phyloP scores from a whole-genome alignment of 2,329 filamentous ascomycete genomes.

The Fusarium sp. region DNA sequence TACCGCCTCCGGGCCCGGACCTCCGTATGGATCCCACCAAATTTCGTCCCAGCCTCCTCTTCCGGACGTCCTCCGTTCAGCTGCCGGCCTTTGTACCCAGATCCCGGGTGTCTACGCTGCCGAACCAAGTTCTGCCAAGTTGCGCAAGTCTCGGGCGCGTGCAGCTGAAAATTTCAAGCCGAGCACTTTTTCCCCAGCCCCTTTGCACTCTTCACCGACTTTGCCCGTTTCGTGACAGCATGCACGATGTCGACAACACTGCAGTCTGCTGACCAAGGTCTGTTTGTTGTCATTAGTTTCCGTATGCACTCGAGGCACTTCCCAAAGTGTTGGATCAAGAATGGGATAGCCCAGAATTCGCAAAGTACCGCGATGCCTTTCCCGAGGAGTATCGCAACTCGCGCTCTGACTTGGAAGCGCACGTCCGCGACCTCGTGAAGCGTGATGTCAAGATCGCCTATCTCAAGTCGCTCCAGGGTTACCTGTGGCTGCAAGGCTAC shows the following conservation, averaged over 20 bases:
- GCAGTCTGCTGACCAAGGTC: conserved; percentile 27
- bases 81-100: conserved; percentile 21
- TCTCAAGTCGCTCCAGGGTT: conserved; percentile 81
- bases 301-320: conserved; percentile 76
- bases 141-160: conserved; percentile 31
- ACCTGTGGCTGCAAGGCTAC: conserved; percentile 82
- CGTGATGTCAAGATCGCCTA: conserved; percentile 80
- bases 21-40: conserved; percentile 33
- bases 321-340: conserved; percentile 69
- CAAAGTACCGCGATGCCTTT: conserved; percentile 75
- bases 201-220: conserved; percentile 40
- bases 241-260: conserved; percentile 24
- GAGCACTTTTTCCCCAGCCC: conserved; percentile 20
- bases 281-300: conserved; percentile 65
- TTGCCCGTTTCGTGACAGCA: conserved; percentile 20
- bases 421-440: conserved; percentile 75
- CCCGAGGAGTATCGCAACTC: conserved; percentile 69
- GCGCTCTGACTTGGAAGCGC: conserved; percentile 67
- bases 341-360: conserved; percentile 74
- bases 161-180: conserved; percentile 23
- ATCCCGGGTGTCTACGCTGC: conserved; percentile 20
- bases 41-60: conserved; percentile 31
- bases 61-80: conserved; percentile 28
- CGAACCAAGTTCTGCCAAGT: conserved; percentile 32
- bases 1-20: conserved; percentile 33